phyloP scores from a whole-genome alignment of 1,284 basidiomycete genomes.

The Melampsora americana region DNA sequence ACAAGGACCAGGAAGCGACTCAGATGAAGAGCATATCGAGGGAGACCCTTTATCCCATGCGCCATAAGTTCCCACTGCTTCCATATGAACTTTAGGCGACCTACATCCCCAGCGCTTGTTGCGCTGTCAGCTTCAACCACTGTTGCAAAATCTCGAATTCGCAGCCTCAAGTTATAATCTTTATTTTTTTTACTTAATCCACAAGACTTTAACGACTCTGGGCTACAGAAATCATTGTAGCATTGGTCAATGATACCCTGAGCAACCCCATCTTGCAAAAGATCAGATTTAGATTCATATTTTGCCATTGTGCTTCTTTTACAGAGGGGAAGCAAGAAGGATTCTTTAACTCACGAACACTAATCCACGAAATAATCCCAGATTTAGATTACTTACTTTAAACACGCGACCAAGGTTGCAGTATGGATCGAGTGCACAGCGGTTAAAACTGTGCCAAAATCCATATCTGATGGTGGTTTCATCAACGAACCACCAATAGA shows the following conservation, averaged over 20 bases:
- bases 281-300: neutral
- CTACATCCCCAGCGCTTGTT: constrained; percentile 6
- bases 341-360: neutral
- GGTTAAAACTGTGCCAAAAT: constrained; percentile 8
- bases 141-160: constrained; percentile 12
- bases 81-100: neutral
- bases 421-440: constrained; percentile 16
- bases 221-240: neutral
- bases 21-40: constrained; percentile 18
- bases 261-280: neutral
- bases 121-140: constrained; percentile 15
- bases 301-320: neutral
- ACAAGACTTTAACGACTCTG: neutral
- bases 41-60: constrained; percentile 18
- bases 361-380: too few species aligned
- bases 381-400: constrained; percentile 3
- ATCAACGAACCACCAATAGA: neutral
- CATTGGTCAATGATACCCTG: constrained; percentile 1
- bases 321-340: neutral
- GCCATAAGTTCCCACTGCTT: constrained; percentile 13
- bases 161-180: too few species aligned
- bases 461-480: neutral
- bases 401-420: constrained; percentile 1
- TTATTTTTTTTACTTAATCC: neutral
- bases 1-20: neutral